Percentiles rank a stretch among this genome's conserved stretches.
These are phyloP conservation scores for Penicillium sp. DNA, from an alignment of 2,329 filamentous ascomycete species.

Conservation along the genomic window DNA sequence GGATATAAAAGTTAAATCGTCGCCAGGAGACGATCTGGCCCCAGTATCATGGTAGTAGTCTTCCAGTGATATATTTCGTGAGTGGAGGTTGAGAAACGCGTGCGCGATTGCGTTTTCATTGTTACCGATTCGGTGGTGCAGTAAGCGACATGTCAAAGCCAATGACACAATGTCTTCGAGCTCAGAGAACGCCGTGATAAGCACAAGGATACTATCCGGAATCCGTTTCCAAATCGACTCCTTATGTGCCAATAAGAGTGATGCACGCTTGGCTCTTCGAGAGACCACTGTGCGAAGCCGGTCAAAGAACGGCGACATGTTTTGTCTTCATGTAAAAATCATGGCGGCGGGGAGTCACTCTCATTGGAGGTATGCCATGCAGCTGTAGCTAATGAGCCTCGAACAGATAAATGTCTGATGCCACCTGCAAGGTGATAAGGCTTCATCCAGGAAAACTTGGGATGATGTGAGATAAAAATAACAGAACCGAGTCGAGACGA, in stretches of 20 bases:
- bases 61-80: neutral
- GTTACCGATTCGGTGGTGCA: slow-evolving; percentile 18
- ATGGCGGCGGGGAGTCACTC: neutral
- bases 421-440: neutral
- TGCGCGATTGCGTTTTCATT: slow-evolving; percentile 23
- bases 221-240: slow-evolving; percentile 22
- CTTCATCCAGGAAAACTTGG: neutral
- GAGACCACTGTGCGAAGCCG: slow-evolving; percentile 16
- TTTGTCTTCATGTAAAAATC: slow-evolving; percentile 1
- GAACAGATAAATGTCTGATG: neutral
- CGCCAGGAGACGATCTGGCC: slow-evolving; percentile 17
- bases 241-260: slow-evolving; percentile 2
- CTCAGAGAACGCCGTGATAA: slow-evolving; percentile 19
- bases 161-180: slow-evolving; percentile 22
- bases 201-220: slow-evolving; percentile 19
- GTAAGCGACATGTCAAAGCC: slow-evolving; percentile 20
- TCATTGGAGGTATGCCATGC: neutral
- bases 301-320: slow-evolving; percentile 15
- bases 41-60: neutral
- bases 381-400: neutral
- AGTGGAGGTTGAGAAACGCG: slow-evolving; percentile 22
- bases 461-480: neutral
- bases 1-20: slow-evolving; percentile 27
- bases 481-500: neutral
- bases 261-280: slow-evolving; percentile 8